phyloP scores from a whole-genome alignment of 2,329 filamentous ascomycete genomes.

The Sporothrix inflata region DNA sequence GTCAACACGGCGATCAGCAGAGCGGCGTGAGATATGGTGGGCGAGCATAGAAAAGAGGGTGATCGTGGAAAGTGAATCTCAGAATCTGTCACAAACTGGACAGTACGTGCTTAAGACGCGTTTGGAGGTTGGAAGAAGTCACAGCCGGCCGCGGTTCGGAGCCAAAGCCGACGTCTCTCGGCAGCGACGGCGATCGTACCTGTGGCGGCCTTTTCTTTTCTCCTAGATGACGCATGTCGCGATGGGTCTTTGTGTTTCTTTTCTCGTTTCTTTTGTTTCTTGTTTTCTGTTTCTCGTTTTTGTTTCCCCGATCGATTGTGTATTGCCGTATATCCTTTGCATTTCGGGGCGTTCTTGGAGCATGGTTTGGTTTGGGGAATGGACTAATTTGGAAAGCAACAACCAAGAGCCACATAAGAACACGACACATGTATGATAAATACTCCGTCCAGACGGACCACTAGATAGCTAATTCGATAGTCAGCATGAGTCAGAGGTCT shows the following conservation, averaged over 20 bases:
- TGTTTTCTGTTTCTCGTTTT: not conserved
- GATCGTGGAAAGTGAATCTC: too few relatives aligned
- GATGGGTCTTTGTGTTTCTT: slow-evolving; percentile 4
- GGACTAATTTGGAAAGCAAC: not conserved
- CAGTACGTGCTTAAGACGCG: not conserved
- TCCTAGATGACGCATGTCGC: not conserved
- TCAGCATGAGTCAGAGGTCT: slow-evolving; percentile 20
- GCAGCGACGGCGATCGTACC: not conserved
- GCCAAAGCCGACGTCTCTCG: not conserved
- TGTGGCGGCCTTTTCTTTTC: slow-evolving; percentile 3
- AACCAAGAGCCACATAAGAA: slow-evolving; percentile 11
- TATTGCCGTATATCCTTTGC: slow-evolving; percentile 29
- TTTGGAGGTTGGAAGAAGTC: not conserved
- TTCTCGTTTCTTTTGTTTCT: not conserved
- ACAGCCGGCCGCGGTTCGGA: not conserved
- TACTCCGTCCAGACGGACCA: not conserved
- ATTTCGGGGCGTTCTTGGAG: slow-evolving; percentile 22
- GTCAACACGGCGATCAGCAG: not conserved
- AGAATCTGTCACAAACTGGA: too few relatives aligned
- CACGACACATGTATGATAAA: not conserved
- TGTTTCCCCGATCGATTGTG: not conserved
- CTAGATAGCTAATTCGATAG: slow-evolving; percentile 15
- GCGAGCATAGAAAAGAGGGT: not conserved
- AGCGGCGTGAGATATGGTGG: not conserved
- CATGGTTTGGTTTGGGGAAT: not conserved